Evolutionary conservation across 2,329 filamentous ascomycete species (phyloP), one percentile per base, ranked within the genome.

Genomic region (Colletotrichum sansevieriae): DNA sequence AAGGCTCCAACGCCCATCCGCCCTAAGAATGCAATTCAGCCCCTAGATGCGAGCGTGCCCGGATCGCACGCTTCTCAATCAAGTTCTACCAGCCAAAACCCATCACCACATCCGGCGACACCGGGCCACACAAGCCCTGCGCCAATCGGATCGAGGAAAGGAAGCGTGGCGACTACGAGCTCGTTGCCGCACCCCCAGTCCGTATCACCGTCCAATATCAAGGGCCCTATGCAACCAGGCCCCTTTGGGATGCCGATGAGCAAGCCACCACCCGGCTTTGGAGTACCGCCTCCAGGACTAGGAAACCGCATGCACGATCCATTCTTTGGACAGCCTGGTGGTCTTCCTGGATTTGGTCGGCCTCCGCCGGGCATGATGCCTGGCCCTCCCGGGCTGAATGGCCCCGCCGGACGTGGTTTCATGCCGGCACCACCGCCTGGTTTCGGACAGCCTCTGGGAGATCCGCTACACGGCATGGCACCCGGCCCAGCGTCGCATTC

Each of bases 1-100:
- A 97, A 97, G 78, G 90, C 91, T 20, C 90, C 94, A 5, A 95
- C 93, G 12, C 93, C 94, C 9, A 91, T 90, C 72, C 91, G 92
- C 71, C 87, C 90, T 43, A 90, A 93, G 63, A 92, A 95, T 70
- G 82, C 88, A 54, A 96, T 94, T 9, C 93, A 97, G 71, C 94
- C 97, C 71, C 93, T 96, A 77, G 91, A 90, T 29, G 89, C 89
- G 10, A 88, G 90, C 76, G 84, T 88, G 8, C 87, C 89, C 7
- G 91, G 90, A 58, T 92, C 93, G 3, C 90, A 91, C 70, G 87
- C 90, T 3, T 90, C 92, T 1, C 88, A 92, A 76, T 86, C 91
- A 71, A 83, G 82, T 47, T 84, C 84, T 8, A 81, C 78, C 18
- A 89, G 86, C 71, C 87, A 90, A 70, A 86, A 84, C 70, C 82